Evolutionary conservation across 441 rosid genomes (phyloP).

Genomic region (Isatis lusitanica): DNA sequence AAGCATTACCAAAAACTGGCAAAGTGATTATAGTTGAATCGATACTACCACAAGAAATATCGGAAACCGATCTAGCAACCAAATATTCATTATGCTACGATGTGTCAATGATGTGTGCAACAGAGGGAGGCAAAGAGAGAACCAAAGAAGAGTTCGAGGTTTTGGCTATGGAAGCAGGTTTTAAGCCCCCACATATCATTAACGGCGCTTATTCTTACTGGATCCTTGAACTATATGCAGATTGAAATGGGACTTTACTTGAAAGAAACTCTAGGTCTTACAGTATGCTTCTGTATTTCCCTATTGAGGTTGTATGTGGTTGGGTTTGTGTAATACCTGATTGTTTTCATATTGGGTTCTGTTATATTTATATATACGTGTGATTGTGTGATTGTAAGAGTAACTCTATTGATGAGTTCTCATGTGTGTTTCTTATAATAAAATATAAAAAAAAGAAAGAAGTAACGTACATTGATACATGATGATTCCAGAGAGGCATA

Average conservation of each 20-base stretch:
- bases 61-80: neutral
- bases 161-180: slow-evolving; percentile 3
- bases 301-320: neutral
- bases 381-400: no score
- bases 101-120: neutral
- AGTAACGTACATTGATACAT: no score
- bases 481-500: no score
- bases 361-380: no score
- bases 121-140: neutral
- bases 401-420: no score
- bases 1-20: neutral
- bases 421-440: no score
- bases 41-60: neutral
- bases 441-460: no score
- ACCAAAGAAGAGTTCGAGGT: neutral
- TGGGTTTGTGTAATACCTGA: neutral
- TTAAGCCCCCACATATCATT: neutral
- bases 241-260: neutral
- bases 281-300: neutral
- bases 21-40: neutral
- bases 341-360: no score
- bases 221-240: neutral
- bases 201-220: neutral
- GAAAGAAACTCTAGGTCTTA: neutral
- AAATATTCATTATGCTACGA: neutral